These are phyloP conservation scores for Oidiodendron maius DNA, from an alignment of 495 filamentous ascomycete species.

Conservation along the genomic window DNA sequence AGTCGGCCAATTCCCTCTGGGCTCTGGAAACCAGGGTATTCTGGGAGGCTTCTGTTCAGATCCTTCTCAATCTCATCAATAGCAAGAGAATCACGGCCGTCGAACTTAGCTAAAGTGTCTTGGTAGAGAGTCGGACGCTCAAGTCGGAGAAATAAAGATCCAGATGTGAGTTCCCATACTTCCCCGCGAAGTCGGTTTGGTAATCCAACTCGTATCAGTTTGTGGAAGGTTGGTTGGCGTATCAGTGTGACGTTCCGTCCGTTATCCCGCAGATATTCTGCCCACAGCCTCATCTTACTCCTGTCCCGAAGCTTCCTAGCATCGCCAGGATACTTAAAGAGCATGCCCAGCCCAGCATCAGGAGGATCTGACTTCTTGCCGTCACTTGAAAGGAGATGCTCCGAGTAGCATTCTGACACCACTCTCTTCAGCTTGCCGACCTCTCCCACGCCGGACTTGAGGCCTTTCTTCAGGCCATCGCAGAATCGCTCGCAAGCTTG, in stretches of 20 bases:
- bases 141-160: slow-evolving; percentile 80
- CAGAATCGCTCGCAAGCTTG: slow-evolving; percentile 92
- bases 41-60: slow-evolving; percentile 88
- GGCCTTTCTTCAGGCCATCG: slow-evolving; percentile 83
- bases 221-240: slow-evolving; percentile 95
- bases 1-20: slow-evolving; percentile 91
- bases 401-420: slow-evolving; percentile 81
- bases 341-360: slow-evolving; percentile 85
- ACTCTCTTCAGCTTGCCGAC: slow-evolving; percentile 76
- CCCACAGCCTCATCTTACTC: slow-evolving; percentile 96
- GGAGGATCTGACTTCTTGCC: slow-evolving; percentile 54
- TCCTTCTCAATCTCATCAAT: slow-evolving; percentile 99
- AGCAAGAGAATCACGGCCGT: slow-evolving; percentile 79
- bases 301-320: slow-evolving; percentile 89
- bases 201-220: slow-evolving; percentile 89
- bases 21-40: slow-evolving; percentile 95
- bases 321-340: slow-evolving; percentile 91
- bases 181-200: slow-evolving; percentile 91
- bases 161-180: slow-evolving; percentile 91
- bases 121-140: slow-evolving; percentile 77
- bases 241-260: slow-evolving; percentile 88
- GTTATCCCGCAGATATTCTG: slow-evolving; percentile 93
- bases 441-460: slow-evolving; percentile 78
- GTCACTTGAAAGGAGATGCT: slow-evolving; percentile 70
- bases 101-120: slow-evolving; percentile 76